Evolutionary conservation across 352 stramenopile genomes (phyloP).

Genomic region (Phytophthora boehmeriae): DNA sequence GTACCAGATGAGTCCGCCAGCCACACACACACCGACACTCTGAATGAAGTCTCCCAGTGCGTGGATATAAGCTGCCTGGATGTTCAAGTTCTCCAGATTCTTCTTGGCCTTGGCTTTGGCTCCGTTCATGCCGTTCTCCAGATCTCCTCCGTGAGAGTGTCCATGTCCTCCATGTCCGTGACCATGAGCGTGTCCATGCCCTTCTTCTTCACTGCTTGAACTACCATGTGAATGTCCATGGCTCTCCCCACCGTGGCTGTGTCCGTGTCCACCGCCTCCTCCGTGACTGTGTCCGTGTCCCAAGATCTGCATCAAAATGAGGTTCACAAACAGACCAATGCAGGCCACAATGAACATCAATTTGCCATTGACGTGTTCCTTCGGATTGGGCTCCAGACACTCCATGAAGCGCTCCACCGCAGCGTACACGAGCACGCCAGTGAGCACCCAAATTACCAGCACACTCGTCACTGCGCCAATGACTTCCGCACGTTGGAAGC

Average conservation of each 20-base stretch:
- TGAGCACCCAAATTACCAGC: slow-evolving; percentile 94
- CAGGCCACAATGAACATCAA: slow-evolving; percentile 97
- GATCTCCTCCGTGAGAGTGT: slow-evolving; percentile 39
- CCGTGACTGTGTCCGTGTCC: slow-evolving; percentile 78
- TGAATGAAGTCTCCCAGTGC: slow-evolving; percentile 98
- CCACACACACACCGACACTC: slow-evolving; percentile 95
- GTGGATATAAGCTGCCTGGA: slow-evolving; percentile 97
- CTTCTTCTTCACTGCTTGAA: slow-evolving; percentile 26
- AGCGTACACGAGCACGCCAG: slow-evolving; percentile 93
- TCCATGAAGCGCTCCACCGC: slow-evolving; percentile 90
- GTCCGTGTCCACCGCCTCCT: slow-evolving; percentile 51
- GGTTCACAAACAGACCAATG: slow-evolving; percentile 96
- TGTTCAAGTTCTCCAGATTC: slow-evolving; percentile 93
- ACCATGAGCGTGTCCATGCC: slow-evolving; percentile 24
- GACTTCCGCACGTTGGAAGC: slow-evolving; percentile 94
- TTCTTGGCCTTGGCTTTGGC: slow-evolving; percentile 31
- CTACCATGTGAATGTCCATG: slow-evolving; percentile 43
- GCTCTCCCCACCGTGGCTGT: slow-evolving; percentile 34
- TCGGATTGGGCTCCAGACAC: slow-evolving; percentile 72
- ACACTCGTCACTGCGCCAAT: slow-evolving; percentile 95
- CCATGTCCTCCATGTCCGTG: slow-evolving; percentile 24
- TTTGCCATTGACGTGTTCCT: slow-evolving; percentile 93
- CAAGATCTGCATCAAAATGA: slow-evolving; percentile 94
- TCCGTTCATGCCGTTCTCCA: slow-evolving; percentile 38
- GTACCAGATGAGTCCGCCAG: slow-evolving; percentile 96